Conservation (phyloP, 805 yeast species). For the Ogataea neopini region DNA sequence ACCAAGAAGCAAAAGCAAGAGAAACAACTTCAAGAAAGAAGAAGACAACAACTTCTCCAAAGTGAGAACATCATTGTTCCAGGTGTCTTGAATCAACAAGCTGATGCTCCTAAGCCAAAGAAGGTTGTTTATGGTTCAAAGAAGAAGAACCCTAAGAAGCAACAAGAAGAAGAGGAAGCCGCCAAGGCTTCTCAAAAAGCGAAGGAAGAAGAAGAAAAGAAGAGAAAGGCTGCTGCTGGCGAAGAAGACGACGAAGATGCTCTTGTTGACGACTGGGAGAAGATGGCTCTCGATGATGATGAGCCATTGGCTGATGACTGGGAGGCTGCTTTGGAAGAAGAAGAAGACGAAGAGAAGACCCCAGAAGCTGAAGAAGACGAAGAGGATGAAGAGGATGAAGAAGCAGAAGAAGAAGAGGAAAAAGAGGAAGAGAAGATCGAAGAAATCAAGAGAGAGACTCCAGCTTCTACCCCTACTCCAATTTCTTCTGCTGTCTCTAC, state of each 20-base stretch:
- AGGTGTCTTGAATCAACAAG: conserved; percentile 51
- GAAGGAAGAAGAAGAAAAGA: conserved; percentile 25
- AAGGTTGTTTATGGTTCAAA: conserved; percentile 71
- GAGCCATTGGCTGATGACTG: conserved; percentile 54
- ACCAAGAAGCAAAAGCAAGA: conserved; percentile 96
- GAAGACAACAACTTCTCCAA: conserved; percentile 81
- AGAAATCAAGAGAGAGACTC: conserved; percentile 31
- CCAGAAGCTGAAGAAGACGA: conserved; percentile 22
- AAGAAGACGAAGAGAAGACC: conserved; percentile 38
- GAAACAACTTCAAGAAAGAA: conserved; percentile 79
- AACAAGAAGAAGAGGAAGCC: conserved; percentile 33
- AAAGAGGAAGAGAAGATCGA: conserved; percentile 34
- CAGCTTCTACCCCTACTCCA: conserved; percentile 10
- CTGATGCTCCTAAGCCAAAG: conserved; percentile 49
- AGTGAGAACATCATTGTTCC: conserved; percentile 73
- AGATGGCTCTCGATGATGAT: conserved; percentile 53
- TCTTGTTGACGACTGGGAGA: conserved; percentile 86
- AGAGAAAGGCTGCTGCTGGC: conserved; percentile 45
- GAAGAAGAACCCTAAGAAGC: conserved; percentile 52
- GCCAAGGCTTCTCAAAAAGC: conserved; percentile 33
- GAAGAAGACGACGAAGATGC: conserved; percentile 54
- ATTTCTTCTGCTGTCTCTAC: background rate
- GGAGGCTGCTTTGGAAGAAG: conserved; percentile 43
- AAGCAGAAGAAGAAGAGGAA: conserved; percentile 31
- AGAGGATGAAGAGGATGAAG: conserved; percentile 32